Evolutionary conservation across 768 basidiomycete genomes (phyloP).

Genomic region (Lyophyllum semitale): DNA sequence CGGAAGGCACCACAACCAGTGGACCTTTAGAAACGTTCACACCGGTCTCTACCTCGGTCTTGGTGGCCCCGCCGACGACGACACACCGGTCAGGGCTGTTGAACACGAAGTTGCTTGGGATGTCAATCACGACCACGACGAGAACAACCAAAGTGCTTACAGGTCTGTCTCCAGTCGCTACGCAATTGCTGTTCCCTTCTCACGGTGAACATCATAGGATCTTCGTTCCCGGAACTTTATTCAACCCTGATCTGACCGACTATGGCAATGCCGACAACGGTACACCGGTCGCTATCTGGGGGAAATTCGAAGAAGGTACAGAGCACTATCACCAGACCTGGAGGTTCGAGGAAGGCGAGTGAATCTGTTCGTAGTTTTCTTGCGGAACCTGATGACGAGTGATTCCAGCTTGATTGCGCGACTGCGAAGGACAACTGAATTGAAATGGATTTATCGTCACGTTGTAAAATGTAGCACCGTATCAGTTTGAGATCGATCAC

Average conservation of each 20-base stretch:
- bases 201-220: conserved; percentile 25
- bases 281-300: conserved; percentile 43
- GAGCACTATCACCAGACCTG: conserved; percentile 38
- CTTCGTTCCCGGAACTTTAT: conserved; percentile 29
- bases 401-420: neutral
- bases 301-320: conserved; percentile 38
- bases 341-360: conserved; percentile 29
- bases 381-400: neutral
- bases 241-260: conserved; percentile 42
- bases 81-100: conserved; percentile 11
- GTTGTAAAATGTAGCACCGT: neutral
- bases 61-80: conserved; percentile 5
- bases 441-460: neutral
- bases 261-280: conserved; percentile 43
- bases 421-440: neutral
- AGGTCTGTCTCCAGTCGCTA: conserved; percentile 15
- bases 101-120: conserved; percentile 20
- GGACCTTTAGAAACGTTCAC: conserved; percentile 19
- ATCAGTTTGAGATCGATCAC: neutral
- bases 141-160: conserved; percentile 7
- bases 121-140: conserved; percentile 22
- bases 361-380: neutral
- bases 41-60: conserved; percentile 20
- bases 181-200: neutral
- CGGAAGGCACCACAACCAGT: conserved; percentile 11